Base-by-base conservation (phyloP, 805 yeast genomes). In the Yamadazyma philogaea region DNA sequence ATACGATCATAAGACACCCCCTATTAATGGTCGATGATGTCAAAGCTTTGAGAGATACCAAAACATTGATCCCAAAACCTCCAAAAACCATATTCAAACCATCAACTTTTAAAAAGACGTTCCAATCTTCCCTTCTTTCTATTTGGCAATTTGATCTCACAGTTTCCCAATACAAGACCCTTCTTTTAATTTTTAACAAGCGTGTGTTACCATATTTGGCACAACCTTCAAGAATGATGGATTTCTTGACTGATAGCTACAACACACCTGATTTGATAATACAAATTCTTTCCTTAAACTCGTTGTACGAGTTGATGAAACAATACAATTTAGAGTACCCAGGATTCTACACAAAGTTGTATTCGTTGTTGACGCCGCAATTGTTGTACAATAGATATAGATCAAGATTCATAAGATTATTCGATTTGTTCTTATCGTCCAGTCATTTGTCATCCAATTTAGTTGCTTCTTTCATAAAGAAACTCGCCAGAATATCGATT, bases 401-500 rank as follows among this genome's bases (percentile, higher is more conserved):
- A 56, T 82, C 96, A 1, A 76, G 98, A 54, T 91, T 93, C 56
- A 78, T 91, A 66, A 79, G 99, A 54, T 66, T 93, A 53, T 72
- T 91, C 39, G 98, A 90, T 54, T 61, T 89, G 34, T 93, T 93
- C 61, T 70, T 91, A 58, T 71, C 89, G 6, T 87, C 96, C 1
- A 82, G 96, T 0, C 97, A 91, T 68, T 68, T 91, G 40, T 86
- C 97, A 0, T 81, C 91, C 1, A 72, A 82, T 15, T 67, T 91
- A 46, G 81, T 89, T 17, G 96, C 97, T 0, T 85, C 97, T 0
- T 89, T 93, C 61, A 84, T 93, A 59, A 91, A 91, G 60, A 77
- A 78, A 53, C 65, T 93, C 51, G 81, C 96, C 1, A 74, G 95
- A 41, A 68, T 90, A 36, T 71, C 91, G 1, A 59, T 91, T 34